Conservation (phyloP, 1,284 basidiomycete species). For the Schizophyllum commune region DNA sequence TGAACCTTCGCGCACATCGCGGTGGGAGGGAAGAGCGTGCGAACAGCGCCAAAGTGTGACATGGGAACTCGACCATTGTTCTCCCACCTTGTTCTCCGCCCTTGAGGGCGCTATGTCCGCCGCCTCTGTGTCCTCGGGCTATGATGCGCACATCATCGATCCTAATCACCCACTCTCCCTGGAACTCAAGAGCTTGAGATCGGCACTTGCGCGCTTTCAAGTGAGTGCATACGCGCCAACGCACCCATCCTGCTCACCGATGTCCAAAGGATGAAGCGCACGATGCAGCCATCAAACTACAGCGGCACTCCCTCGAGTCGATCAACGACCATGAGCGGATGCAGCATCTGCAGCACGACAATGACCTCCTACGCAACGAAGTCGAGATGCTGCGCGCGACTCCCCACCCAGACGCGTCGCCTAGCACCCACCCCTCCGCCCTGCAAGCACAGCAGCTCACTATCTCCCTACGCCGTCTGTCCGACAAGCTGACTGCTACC, state of each 20-base stretch:
- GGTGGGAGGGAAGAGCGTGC: no score
- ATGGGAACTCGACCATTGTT: no score
- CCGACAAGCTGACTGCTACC: conserved; percentile 8
- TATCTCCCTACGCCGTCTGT: conserved; percentile 9
- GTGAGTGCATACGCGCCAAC: neutral
- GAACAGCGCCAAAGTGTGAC: no score
- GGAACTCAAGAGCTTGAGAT: conserved; percentile 5
- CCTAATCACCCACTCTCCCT: conserved; percentile 8
- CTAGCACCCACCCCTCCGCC: neutral
- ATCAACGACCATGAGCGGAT: conserved; percentile 2
- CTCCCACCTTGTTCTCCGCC: no score
- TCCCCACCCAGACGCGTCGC: neutral
- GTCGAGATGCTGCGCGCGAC: conserved; percentile 5
- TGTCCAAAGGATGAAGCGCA: conserved; percentile 8
- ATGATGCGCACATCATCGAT: no score
- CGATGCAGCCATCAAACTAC: conserved; percentile 9
- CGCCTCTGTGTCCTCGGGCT: no score
- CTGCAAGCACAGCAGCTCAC: conserved; percentile 8
- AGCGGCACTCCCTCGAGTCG: conserved; percentile 10
- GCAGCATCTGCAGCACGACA: conserved; percentile 6
- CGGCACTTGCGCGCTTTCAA: conserved; percentile 6
- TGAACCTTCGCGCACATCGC: no score
- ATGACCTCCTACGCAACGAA: conserved; percentile 3
- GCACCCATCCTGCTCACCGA: neutral
- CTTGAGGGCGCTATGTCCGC: no score